These are phyloP conservation scores for Mycena latifolia DNA, from an alignment of 768 basidiomycete species.

Conservation along the genomic window DNA sequence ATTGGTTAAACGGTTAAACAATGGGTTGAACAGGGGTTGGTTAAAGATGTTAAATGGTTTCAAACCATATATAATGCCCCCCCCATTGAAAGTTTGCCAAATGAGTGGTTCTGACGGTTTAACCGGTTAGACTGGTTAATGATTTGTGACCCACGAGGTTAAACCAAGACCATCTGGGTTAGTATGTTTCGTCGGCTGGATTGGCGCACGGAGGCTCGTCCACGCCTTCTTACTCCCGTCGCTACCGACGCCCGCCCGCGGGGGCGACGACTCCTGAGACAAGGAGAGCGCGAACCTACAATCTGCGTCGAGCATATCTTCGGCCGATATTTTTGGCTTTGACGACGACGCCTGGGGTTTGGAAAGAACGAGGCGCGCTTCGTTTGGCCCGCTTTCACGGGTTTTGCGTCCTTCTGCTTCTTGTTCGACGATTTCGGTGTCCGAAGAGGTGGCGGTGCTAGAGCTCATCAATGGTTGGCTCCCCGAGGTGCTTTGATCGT, in stretches of 20 bases:
- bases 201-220: conserved; percentile 77
- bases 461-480: conserved; percentile 12
- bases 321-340: conserved; percentile 41
- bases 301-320: conserved; percentile 61
- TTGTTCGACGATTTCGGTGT: conserved; percentile 37
- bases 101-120: no score
- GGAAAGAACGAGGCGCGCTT: conserved; percentile 58
- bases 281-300: conserved; percentile 65
- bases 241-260: conserved; percentile 27
- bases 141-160: no score
- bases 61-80: no score
- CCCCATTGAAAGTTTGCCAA: no score
- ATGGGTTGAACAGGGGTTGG: no score
- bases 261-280: conserved; percentile 49
- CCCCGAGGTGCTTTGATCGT: neutral
- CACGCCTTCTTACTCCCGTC: conserved; percentile 60
- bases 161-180: no score
- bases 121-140: no score
- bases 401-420: conserved; percentile 38
- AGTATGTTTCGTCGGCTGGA: no score
- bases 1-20: no score
- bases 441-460: neutral
- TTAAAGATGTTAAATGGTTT: no score
- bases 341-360: conserved; percentile 46
- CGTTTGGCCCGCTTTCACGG: conserved; percentile 50